These are phyloP conservation scores for Aureoboletus auriporus DNA, from an alignment of 768 basidiomycete species.

Conservation along the genomic window DNA sequence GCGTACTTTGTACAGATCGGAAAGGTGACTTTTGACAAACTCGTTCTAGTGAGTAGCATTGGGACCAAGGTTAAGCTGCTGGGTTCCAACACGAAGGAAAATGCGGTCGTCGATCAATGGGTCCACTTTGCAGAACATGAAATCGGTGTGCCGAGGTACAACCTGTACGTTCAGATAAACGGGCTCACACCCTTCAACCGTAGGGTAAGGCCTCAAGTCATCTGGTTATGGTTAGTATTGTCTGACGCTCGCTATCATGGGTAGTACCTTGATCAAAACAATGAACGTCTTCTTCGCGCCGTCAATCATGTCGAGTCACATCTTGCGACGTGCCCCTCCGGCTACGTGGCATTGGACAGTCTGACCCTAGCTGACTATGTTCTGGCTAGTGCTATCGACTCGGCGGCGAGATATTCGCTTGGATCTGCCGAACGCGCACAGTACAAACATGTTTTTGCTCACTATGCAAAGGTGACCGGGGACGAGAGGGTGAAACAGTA, in stretches of 20 bases:
- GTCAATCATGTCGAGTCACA: constrained; percentile 12
- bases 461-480: constrained; percentile 15
- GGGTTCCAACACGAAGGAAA: constrained; percentile 9
- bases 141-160: neutral
- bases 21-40: neutral
- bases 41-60: constrained; percentile 8
- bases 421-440: constrained; percentile 9
- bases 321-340: constrained; percentile 9
- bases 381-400: constrained; percentile 1
- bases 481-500: constrained; percentile 10
- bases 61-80: constrained; percentile 10
- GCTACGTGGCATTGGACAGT: constrained; percentile 10
- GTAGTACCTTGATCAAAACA: constrained; percentile 1
- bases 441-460: constrained; percentile 8
- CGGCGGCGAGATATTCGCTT: neutral
- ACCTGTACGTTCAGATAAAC: neutral
- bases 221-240: no score
- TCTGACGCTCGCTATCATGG: neutral
- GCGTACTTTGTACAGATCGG: neutral
- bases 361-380: constrained; percentile 18
- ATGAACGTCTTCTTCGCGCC: constrained; percentile 2
- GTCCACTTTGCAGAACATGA: constrained; percentile 18
- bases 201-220: constrained; percentile 5
- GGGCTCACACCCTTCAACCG: constrained; percentile 3
- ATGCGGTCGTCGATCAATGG: constrained; percentile 18